Conservation (phyloP, 768 basidiomycete species). For the Lactarius tabidus region DNA sequence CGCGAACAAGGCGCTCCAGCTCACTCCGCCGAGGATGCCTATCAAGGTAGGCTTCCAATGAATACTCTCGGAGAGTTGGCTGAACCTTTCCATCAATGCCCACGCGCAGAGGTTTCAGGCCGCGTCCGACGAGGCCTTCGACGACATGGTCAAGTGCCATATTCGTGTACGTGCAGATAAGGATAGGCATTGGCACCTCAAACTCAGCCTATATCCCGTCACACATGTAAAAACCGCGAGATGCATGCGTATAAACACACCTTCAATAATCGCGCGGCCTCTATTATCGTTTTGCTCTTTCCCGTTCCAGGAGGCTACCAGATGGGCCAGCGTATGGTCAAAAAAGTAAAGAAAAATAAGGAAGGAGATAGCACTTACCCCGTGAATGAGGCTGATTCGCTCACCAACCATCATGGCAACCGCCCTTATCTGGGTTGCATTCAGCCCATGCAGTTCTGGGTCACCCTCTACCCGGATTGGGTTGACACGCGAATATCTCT, state of each 20-base stretch:
- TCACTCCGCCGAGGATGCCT: conserved; percentile 51
- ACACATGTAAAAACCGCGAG: not conserved
- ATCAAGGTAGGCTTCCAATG: conserved; percentile 60
- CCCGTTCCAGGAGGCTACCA: conserved; percentile 87
- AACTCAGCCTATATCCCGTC: conserved; percentile 55
- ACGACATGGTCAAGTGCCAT: conserved; percentile 90
- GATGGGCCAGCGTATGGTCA: not conserved
- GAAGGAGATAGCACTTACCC: conserved; percentile 47
- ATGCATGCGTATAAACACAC: conserved; percentile 31
- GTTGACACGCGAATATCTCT: conserved; percentile 52
- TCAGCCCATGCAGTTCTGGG: conserved; percentile 60
- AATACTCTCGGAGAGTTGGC: conserved; percentile 49
- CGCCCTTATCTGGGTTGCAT: conserved; percentile 73
- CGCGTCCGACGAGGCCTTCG: conserved; percentile 57
- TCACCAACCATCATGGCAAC: conserved; percentile 85
- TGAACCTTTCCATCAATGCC: conserved; percentile 61
- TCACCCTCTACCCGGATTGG: conserved; percentile 76
- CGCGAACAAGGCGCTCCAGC: conserved; percentile 40
- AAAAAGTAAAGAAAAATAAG: conserved; percentile 4
- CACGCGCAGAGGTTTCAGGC: conserved; percentile 72
- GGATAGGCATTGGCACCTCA: conserved; percentile 73
- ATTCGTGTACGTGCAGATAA: conserved; percentile 94
- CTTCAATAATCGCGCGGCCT: conserved; percentile 77
- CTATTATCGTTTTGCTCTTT: conserved; percentile 90
- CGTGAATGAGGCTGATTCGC: conserved; percentile 77